These are phyloP conservation scores for Beauveria australis DNA, from an alignment of 2,329 filamentous ascomycete species.

Conservation along the genomic window DNA sequence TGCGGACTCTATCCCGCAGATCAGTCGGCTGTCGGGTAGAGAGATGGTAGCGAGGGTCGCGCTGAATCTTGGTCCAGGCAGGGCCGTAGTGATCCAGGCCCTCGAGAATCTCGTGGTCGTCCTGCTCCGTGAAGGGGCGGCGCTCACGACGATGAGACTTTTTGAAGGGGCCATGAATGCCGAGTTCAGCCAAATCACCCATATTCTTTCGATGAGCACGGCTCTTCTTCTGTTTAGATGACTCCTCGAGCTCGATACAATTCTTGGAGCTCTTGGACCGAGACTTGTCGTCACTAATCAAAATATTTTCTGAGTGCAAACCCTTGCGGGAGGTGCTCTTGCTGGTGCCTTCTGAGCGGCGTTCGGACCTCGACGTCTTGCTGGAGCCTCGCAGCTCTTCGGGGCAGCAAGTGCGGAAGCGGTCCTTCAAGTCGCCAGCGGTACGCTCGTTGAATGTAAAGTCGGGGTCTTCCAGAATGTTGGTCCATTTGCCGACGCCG, in stretches of 20 bases:
- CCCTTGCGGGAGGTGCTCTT: constrained; percentile 34
- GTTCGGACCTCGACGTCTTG: constrained; percentile 21
- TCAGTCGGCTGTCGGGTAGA: constrained; percentile 54
- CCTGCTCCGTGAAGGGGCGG: constrained; percentile 52
- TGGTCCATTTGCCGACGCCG: constrained; percentile 58
- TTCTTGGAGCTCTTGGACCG: constrained; percentile 20
- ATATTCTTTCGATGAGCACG: constrained; percentile 48
- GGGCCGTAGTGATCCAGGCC: constrained; percentile 53
- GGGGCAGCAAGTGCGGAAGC: constrained; percentile 58
- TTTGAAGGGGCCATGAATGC: constrained; percentile 55
- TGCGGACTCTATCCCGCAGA: constrained; percentile 53
- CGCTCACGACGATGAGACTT: constrained; percentile 53
- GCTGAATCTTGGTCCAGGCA: constrained; percentile 58
- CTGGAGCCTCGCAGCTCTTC: constrained; percentile 45
- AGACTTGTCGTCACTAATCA: constrained; percentile 38
- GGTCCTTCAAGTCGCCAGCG: constrained; percentile 56
- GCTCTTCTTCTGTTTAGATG: constrained; percentile 38
- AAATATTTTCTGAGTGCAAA: constrained; percentile 46
- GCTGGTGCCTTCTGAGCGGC: constrained; percentile 17
- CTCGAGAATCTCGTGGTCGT: constrained; percentile 53
- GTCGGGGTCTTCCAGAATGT: constrained; percentile 51
- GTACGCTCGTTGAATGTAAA: constrained; percentile 55
- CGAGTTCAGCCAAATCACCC: constrained; percentile 47
- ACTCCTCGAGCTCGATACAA: constrained; percentile 28
- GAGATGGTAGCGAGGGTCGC: constrained; percentile 50